These are phyloP conservation scores for Pseudogymnoascus sp. DNA, from an alignment of 2,329 filamentous ascomycete genomes.

Conservation along the genomic window DNA sequence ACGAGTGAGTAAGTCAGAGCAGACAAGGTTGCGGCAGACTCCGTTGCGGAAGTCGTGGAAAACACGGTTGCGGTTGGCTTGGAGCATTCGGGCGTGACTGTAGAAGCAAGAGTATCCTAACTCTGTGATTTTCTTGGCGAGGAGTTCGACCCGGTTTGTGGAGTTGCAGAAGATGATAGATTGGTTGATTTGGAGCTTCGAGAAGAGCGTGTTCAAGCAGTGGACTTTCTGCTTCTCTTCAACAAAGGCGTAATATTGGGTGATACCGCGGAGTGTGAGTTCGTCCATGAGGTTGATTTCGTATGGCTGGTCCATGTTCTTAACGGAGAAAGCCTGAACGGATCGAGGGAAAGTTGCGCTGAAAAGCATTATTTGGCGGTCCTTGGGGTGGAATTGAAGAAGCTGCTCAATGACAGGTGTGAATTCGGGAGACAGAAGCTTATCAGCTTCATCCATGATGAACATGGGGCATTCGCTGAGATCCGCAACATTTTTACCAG, in stretches of 20 bases:
- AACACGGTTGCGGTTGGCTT: constrained; percentile 92
- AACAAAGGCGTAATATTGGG: constrained; percentile 98
- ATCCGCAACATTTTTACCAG: constrained; percentile 93
- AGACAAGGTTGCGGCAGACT: constrained; percentile 95
- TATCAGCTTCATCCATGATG: constrained; percentile 99
- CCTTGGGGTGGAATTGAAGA: constrained; percentile 89
- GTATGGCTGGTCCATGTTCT: constrained; percentile 92
- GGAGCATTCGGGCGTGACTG: constrained; percentile 96
- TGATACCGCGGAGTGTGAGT: constrained; percentile 93
- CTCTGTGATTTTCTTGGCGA: constrained; percentile 99
- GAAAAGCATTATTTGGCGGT: constrained; percentile 98
- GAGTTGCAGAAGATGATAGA: constrained; percentile 99
- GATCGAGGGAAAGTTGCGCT: constrained; percentile 95
- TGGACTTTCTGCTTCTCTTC: constrained; percentile 99
- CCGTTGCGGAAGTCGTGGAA: constrained; percentile 99
- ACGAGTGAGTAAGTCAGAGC: constrained; percentile 92
- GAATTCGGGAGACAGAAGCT: constrained; percentile 92
- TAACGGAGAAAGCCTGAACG: constrained; percentile 96
- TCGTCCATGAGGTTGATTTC: constrained; percentile 99
- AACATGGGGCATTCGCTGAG: constrained; percentile 95
- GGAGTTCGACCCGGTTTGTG: constrained; percentile 91
- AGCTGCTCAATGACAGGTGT: constrained; percentile 96
- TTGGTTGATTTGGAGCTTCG: constrained; percentile 98
- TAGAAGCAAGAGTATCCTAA: constrained; percentile 99
- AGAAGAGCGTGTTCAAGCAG: constrained; percentile 97